Conservation (phyloP, 768 basidiomycete species). For the Chlorophyllum brunneum region DNA sequence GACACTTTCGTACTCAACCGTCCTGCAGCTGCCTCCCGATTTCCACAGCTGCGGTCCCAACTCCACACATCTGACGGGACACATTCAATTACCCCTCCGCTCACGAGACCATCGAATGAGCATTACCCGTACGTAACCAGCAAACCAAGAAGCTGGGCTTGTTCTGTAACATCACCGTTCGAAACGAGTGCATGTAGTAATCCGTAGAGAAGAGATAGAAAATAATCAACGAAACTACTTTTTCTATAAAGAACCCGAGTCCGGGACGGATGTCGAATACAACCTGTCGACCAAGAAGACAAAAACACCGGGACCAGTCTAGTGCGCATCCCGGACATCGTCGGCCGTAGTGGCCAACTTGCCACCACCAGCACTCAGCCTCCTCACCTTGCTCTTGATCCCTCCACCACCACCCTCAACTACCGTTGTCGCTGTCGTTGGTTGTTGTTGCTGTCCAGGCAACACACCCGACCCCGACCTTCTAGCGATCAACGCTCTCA, state of each 20-base stretch:
- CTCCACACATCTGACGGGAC: too few relatives aligned
- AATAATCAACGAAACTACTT: too few relatives aligned
- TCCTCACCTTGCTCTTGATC: constrained; percentile 44
- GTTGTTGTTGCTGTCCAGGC: constrained; percentile 30
- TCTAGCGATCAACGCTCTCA: constrained; percentile 85
- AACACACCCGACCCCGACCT: constrained; percentile 50
- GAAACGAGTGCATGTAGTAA: too few relatives aligned
- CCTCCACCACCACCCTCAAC: constrained; percentile 25
- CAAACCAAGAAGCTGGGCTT: too few relatives aligned
- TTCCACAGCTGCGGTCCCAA: too few relatives aligned
- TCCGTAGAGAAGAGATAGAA: too few relatives aligned
- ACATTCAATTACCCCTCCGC: too few relatives aligned
- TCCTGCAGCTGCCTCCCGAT: background rate
- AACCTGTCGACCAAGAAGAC: background rate
- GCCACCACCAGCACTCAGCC: constrained; percentile 36
- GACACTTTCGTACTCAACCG: background rate
- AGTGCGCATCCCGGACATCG: constrained; percentile 2
- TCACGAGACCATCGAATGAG: too few relatives aligned
- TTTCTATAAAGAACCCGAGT: too few relatives aligned
- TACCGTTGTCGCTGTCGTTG: background rate
- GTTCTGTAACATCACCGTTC: too few relatives aligned
- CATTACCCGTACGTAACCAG: too few relatives aligned
- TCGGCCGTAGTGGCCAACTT: background rate
- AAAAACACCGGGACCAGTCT: background rate
- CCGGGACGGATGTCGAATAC: background rate